A percentile compares a stretch with the other conserved stretches of the same genome.
Conservation (phyloP, 2,329 filamentous ascomycete genomes). For the Penicillium concentricum region DNA sequence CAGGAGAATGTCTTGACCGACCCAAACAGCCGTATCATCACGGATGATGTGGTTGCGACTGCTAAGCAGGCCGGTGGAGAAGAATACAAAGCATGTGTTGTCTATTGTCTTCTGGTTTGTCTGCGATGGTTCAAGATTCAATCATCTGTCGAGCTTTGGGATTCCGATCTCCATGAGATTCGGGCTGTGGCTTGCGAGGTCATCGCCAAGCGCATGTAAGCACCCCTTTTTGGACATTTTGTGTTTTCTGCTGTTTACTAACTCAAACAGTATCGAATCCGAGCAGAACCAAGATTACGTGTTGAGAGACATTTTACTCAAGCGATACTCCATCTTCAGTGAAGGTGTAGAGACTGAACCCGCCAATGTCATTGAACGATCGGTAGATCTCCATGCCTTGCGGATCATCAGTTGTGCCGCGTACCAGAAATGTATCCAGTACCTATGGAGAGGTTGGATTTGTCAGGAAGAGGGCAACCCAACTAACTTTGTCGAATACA, state of each 20-base stretch:
- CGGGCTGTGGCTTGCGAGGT: constrained; percentile 84
- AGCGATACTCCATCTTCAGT: constrained; percentile 79
- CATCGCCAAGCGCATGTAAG: constrained; percentile 72
- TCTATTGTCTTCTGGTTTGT: constrained; percentile 76
- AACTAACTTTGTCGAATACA: constrained; percentile 84
- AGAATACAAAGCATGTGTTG: constrained; percentile 74
- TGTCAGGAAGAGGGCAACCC: constrained; percentile 94
- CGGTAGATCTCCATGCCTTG: constrained; percentile 88
- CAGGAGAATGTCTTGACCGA: constrained; percentile 71
- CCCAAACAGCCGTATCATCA: constrained; percentile 84
- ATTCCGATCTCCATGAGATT: constrained; percentile 77
- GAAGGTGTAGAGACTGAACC: constrained; percentile 70
- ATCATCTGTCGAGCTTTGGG: constrained; percentile 80
- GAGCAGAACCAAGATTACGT: constrained; percentile 79
- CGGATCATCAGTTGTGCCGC: constrained; percentile 86
- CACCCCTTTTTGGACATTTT: background rate
- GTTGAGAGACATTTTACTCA: constrained; percentile 77
- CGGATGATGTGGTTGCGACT: constrained; percentile 71
- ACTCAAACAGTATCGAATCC: constrained; percentile 67
- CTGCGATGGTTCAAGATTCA: constrained; percentile 78
- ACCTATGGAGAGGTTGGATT: constrained; percentile 94
- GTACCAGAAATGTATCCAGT: constrained; percentile 91
- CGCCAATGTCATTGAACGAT: constrained; percentile 86
- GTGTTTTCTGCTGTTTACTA: constrained; percentile 2
- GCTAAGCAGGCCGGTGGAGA: constrained; percentile 77